phyloP scores from a whole-genome alignment of 1,139 yeast genomes.

The Geotrichum fermentans region DNA sequence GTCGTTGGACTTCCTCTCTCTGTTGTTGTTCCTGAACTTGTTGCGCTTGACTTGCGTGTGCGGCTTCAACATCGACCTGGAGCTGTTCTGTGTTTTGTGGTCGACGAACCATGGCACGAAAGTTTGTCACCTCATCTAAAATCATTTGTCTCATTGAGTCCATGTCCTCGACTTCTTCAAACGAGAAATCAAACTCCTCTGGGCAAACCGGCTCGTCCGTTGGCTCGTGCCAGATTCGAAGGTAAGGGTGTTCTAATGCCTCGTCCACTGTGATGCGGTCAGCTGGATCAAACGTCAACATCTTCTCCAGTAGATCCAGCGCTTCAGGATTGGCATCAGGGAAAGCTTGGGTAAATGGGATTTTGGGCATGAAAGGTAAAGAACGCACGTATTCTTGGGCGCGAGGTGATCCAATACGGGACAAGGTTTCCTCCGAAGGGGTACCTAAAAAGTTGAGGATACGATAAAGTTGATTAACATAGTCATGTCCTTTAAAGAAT shows the following conservation, averaged over 20 bases:
- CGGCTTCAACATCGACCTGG: slow-evolving; percentile 25
- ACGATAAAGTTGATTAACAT: slow-evolving; percentile 90
- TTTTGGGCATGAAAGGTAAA: slow-evolving; percentile 74
- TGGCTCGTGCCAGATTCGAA: slow-evolving; percentile 94
- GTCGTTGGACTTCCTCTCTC: slow-evolving; percentile 28
- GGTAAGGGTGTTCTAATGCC: slow-evolving; percentile 84
- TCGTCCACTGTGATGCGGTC: slow-evolving; percentile 83
- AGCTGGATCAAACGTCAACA: slow-evolving; percentile 85
- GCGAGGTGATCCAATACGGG: slow-evolving; percentile 78
- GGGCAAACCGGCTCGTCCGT: slow-evolving; percentile 88
- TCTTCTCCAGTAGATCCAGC: slow-evolving; percentile 69
- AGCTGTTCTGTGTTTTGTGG: slow-evolving; percentile 59
- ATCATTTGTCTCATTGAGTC: slow-evolving; percentile 73
- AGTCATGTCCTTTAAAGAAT: slow-evolving; percentile 87
- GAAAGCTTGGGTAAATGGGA: slow-evolving; percentile 66
- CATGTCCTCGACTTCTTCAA: slow-evolving; percentile 81
- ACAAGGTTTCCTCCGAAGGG: slow-evolving; percentile 77
- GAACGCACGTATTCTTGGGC: slow-evolving; percentile 92
- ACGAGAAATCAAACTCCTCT: slow-evolving; percentile 78
- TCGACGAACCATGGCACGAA: slow-evolving; percentile 71
- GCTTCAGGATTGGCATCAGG: slow-evolving; percentile 88
- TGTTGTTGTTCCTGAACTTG: slow-evolving; percentile 25
- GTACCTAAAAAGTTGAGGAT: slow-evolving; percentile 84
- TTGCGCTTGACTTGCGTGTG: slow-evolving; percentile 19
- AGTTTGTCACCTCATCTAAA: slow-evolving; percentile 69